phyloP scores from a whole-genome alignment of 1,284 basidiomycete genomes.

The Trametes polyzona region DNA sequence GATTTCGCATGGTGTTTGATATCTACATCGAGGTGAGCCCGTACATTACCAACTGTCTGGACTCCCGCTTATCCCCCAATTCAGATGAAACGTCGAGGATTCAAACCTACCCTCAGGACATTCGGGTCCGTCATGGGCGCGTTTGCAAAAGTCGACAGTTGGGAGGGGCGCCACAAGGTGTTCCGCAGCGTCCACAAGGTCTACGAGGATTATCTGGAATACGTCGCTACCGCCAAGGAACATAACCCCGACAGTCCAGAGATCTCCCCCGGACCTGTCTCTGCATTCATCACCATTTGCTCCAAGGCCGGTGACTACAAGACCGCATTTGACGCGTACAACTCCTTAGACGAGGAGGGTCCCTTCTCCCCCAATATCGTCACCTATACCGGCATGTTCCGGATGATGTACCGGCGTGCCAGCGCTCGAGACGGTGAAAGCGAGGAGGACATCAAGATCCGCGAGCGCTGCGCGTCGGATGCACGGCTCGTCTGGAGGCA shows the following conservation, averaged over 20 bases:
- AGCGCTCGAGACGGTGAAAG: conserved; percentile 3
- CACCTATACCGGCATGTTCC: conserved; percentile 66
- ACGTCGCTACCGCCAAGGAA: conserved; percentile 50
- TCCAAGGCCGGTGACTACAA: conserved; percentile 59
- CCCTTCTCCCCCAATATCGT: conserved; percentile 56
- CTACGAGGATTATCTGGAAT: conserved; percentile 56
- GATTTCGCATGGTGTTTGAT: conserved; percentile 59
- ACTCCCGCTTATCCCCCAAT: background rate
- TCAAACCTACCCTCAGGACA: conserved; percentile 65
- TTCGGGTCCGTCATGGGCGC: conserved; percentile 69
- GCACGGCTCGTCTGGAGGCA: conserved; percentile 72
- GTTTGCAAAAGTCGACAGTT: conserved; percentile 58
- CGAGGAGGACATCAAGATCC: conserved; percentile 2
- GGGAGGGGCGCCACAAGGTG: conserved; percentile 58
- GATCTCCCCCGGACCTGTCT: conserved; percentile 50
- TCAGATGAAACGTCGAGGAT: conserved; percentile 82
- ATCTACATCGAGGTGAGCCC: conserved; percentile 69
- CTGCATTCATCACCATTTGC: conserved; percentile 66
- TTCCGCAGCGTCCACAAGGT: conserved; percentile 60
- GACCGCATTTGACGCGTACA: conserved; percentile 73
- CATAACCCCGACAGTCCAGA: conserved; percentile 50
- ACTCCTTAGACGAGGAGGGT: conserved; percentile 60
- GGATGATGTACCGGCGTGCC: conserved; percentile 45
- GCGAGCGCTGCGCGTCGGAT: conserved; percentile 47
- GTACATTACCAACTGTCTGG: background rate